Percentiles rank a stretch among this genome's conserved stretches.
Conservation (phyloP, 805 yeast genomes). For the Lachancea quebecensis region DNA sequence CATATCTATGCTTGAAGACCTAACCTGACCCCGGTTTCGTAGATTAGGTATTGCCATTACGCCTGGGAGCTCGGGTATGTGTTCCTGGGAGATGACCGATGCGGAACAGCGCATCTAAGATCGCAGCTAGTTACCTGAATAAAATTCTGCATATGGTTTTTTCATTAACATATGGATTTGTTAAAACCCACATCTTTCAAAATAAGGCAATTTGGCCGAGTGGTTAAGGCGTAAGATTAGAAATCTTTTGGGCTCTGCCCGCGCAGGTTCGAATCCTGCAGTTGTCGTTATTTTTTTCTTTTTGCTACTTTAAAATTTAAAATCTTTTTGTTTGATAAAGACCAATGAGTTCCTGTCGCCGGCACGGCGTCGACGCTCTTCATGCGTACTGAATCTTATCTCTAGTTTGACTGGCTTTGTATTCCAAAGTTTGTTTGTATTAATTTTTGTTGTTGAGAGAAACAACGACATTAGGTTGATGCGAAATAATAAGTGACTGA, state of each 20-base stretch:
- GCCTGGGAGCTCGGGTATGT: neutral
- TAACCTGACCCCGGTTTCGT: neutral
- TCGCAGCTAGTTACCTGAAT: no score
- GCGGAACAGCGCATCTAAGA: neutral
- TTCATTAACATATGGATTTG: no score
- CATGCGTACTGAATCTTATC: no score
- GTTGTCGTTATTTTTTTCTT: conserved; percentile 47
- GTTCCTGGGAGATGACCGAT: neutral
- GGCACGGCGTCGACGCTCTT: no score
- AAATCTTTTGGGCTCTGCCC: conserved; percentile 54
- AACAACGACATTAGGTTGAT: neutral
- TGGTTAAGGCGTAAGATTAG: conserved; percentile 62
- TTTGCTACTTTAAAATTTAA: neutral
- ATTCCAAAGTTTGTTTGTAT: neutral
- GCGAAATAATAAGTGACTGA: no score
- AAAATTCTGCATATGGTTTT: no score
- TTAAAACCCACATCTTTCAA: no score
- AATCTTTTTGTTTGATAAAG: no score
- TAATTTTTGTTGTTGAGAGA: neutral
- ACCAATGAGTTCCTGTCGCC: no score
- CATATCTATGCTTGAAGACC: neutral
- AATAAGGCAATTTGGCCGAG: conserved; percentile 42
- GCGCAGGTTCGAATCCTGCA: conserved; percentile 69
- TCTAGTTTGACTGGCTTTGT: no score
- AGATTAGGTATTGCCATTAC: conserved; percentile 2